Conservation (phyloP, 164 flowering plant species). For the Chloranthus sessilifolius region DNA sequence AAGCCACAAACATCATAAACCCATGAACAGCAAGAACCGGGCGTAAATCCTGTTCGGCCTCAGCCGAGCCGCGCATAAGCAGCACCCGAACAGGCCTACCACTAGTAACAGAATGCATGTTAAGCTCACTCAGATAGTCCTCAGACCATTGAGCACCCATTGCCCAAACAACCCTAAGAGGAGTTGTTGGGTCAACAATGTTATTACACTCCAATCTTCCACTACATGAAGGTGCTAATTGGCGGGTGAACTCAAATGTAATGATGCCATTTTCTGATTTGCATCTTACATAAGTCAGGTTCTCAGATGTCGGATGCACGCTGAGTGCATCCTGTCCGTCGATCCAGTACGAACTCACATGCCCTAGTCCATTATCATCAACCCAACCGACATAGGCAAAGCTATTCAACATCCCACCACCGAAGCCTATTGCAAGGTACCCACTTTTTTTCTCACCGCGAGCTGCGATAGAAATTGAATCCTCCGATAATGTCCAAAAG, state of each 20-base stretch:
- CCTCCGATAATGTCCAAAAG: constrained; percentile 73
- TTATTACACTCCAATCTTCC: constrained; percentile 71
- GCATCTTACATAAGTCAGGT: constrained; percentile 82
- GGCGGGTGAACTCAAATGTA: constrained; percentile 89
- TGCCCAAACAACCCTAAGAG: constrained; percentile 91
- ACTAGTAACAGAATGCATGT: constrained; percentile 84
- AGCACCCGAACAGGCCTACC: constrained; percentile 66
- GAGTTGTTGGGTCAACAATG: constrained; percentile 80
- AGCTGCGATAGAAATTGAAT: constrained; percentile 81
- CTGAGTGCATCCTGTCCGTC: constrained; percentile 73
- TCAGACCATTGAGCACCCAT: constrained; percentile 89
- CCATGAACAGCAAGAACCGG: constrained; percentile 98
- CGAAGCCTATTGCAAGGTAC: constrained; percentile 89
- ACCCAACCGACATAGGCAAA: constrained; percentile 96
- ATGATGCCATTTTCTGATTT: constrained; percentile 86
- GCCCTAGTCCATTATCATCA: constrained; percentile 58
- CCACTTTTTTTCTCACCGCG: constrained; percentile 94
- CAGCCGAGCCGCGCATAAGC: constrained; percentile 89
- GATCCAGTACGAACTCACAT: constrained; percentile 79
- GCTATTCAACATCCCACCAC: constrained; percentile 82
- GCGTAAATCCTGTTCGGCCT: constrained; percentile 89
- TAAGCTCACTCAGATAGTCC: constrained; percentile 57
- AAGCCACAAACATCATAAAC: constrained; percentile 98
- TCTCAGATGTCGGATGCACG: constrained; percentile 80
- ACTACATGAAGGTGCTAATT: constrained; percentile 58